A percentile compares a stretch with the other conserved stretches of the same genome.
These are phyloP conservation scores for Creolimax fragrantissima DNA, from an alignment of 78 protist genomes.

Conservation along the genomic window DNA sequence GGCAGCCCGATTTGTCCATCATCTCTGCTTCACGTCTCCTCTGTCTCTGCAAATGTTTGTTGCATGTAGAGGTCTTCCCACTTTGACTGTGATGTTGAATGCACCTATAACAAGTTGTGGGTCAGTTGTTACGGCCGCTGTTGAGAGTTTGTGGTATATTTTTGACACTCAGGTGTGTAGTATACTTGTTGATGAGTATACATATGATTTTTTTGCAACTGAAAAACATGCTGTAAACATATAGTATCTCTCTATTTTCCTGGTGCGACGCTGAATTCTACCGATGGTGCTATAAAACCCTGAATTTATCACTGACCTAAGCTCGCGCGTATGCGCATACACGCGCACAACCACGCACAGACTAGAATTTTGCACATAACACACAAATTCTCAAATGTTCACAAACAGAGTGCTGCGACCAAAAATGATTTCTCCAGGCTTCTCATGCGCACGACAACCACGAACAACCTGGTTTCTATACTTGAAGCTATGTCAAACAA, in stretches of 20 bases:
- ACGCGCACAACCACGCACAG: not conserved
- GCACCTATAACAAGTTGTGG: conserved; percentile 17
- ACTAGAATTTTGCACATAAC: not conserved
- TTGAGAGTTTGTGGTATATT: conserved; percentile 59
- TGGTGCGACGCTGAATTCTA: too few relatives aligned
- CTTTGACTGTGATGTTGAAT: conserved; percentile 53
- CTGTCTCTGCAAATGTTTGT: conserved; percentile 73
- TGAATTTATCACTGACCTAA: not conserved
- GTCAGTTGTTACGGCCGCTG: conserved; percentile 38
- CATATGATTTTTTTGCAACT: not conserved
- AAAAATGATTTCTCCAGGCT: conserved; percentile 75
- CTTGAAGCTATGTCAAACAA: not conserved
- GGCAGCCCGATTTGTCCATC: conserved; percentile 56
- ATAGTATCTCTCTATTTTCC: not conserved
- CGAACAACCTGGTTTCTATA: not conserved
- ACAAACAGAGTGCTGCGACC: conserved; percentile 50
- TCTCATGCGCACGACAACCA: conserved; percentile 10
- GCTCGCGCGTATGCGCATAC: not conserved
- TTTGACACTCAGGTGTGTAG: conserved; percentile 48
- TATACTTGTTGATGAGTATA: not conserved
- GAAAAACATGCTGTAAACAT: too few relatives aligned
- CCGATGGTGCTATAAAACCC: not conserved
- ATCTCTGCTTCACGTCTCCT: conserved; percentile 48
- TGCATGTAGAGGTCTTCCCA: conserved; percentile 75
- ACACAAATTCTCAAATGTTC: not conserved